Evolutionary conservation across 2,329 filamentous ascomycete genomes (phyloP).

Genomic region (Calonectria pseudoturangicola): DNA sequence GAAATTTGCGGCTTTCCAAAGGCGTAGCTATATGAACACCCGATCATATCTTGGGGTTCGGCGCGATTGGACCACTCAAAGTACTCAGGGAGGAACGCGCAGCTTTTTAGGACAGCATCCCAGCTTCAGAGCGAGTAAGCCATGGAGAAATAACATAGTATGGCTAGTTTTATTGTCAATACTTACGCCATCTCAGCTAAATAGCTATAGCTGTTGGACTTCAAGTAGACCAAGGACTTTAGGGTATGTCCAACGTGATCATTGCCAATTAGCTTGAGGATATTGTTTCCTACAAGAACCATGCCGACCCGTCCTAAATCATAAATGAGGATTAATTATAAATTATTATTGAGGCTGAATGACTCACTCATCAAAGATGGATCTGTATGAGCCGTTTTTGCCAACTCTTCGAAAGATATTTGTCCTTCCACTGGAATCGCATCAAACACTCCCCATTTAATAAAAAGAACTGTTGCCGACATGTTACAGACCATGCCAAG

Average conservation of each 20-base stretch:
- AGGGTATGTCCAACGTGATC: constrained; percentile 34
- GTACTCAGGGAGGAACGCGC: constrained; percentile 55
- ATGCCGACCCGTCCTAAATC: constrained; percentile 31
- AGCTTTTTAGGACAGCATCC: constrained; percentile 50
- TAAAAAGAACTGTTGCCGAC: constrained; percentile 54
- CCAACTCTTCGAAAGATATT: constrained; percentile 56
- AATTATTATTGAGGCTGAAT: background rate
- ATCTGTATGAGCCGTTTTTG: constrained; percentile 54
- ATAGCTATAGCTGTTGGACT: constrained; percentile 2
- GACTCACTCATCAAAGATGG: constrained; percentile 49
- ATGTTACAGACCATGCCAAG: constrained; percentile 39
- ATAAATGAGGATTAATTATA: background rate
- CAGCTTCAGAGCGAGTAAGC: constrained; percentile 45
- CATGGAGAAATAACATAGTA: background rate
- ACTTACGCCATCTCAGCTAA: constrained; percentile 36
- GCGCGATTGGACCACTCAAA: constrained; percentile 57
- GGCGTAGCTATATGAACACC: constrained; percentile 56
- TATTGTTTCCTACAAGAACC: constrained; percentile 27
- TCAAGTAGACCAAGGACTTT: constrained; percentile 33
- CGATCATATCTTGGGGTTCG: constrained; percentile 54
- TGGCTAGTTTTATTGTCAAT: background rate
- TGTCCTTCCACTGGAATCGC: constrained; percentile 53
- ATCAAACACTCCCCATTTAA: constrained; percentile 58
- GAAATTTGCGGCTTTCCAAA: constrained; percentile 54
- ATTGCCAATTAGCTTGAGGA: constrained; percentile 28